A percentile compares a stretch with the other conserved stretches of the same genome.
These are phyloP conservation scores for Cutaneotrichosporon mucoides DNA, from an alignment of 1,284 basidiomycete species.

Conservation along the genomic window DNA sequence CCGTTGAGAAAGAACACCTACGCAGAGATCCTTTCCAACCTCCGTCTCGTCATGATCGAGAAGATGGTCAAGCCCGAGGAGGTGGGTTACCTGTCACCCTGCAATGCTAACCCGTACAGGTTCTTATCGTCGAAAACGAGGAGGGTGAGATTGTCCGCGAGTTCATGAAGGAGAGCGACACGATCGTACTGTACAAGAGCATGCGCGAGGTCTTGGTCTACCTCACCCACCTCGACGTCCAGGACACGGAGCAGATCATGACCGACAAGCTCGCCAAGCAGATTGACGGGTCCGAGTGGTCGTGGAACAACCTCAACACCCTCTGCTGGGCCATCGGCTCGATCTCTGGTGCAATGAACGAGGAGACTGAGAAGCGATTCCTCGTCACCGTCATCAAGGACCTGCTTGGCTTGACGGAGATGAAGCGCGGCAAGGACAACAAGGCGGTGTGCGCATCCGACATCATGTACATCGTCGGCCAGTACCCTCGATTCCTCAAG, in stretches of 20 bases:
- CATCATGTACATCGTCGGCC: constrained; percentile 99
- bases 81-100: constrained; percentile 53
- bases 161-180: constrained; percentile 99
- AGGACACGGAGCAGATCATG: constrained; percentile 93
- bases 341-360: constrained; percentile 99
- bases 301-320: constrained; percentile 98
- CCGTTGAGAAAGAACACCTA: constrained; percentile 90
- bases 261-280: constrained; percentile 96
- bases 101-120: constrained; percentile 54
- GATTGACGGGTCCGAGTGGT: constrained; percentile 97
- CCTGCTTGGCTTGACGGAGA: constrained; percentile 90
- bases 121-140: constrained; percentile 94
- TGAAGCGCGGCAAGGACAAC: constrained; percentile 99
- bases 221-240: constrained; percentile 93
- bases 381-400: constrained; percentile 99
- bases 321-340: constrained; percentile 99
- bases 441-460: constrained; percentile 99
- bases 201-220: constrained; percentile 98
- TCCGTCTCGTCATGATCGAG: constrained; percentile 95
- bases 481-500: constrained; percentile 99
- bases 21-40: constrained; percentile 87
- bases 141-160: constrained; percentile 99
- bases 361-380: constrained; percentile 99
- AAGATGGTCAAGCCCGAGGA: constrained; percentile 99
- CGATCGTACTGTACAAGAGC: constrained; percentile 97